These are phyloP conservation scores for Alternaria arbusti DNA, from an alignment of 2,329 filamentous ascomycete species.

Conservation along the genomic window DNA sequence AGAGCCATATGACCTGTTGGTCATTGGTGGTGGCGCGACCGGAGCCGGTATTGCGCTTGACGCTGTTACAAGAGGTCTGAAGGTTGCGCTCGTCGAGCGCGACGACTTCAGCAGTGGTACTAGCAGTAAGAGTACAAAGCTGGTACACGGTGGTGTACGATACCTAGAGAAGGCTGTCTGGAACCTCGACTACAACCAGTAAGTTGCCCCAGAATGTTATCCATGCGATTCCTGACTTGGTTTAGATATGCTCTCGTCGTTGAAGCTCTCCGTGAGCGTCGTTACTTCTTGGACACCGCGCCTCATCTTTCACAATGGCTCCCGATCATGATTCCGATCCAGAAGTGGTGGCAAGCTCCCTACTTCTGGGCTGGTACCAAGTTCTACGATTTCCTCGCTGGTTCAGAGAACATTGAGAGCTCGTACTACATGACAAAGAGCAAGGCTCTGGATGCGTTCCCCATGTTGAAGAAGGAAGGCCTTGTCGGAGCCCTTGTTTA, in stretches of 20 bases:
- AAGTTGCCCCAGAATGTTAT: constrained; percentile 17
- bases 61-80: constrained; percentile 77
- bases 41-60: constrained; percentile 82
- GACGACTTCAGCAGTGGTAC: constrained; percentile 85
- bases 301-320: constrained; percentile 82
- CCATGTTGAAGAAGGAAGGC: constrained; percentile 82
- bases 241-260: constrained; percentile 71
- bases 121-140: constrained; percentile 85
- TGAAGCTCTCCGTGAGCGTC: constrained; percentile 81
- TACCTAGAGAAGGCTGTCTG: constrained; percentile 87
- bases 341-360: constrained; percentile 84
- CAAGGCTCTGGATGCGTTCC: constrained; percentile 85
- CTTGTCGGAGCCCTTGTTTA: constrained; percentile 85
- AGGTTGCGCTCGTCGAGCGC: constrained; percentile 80
- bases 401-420: constrained; percentile 84
- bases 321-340: constrained; percentile 81
- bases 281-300: constrained; percentile 82
- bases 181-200: constrained; percentile 85
- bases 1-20: constrained; percentile 74
- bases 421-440: constrained; percentile 88
- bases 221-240: background rate
- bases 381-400: constrained; percentile 83
- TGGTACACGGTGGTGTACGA: constrained; percentile 83
- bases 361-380: constrained; percentile 82
- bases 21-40: constrained; percentile 81